Percentiles rank a stretch among this genome's conserved stretches.
These are phyloP conservation scores for Phytopythium oedochilum DNA, from an alignment of 352 stramenopile genomes.

Conservation along the genomic window DNA sequence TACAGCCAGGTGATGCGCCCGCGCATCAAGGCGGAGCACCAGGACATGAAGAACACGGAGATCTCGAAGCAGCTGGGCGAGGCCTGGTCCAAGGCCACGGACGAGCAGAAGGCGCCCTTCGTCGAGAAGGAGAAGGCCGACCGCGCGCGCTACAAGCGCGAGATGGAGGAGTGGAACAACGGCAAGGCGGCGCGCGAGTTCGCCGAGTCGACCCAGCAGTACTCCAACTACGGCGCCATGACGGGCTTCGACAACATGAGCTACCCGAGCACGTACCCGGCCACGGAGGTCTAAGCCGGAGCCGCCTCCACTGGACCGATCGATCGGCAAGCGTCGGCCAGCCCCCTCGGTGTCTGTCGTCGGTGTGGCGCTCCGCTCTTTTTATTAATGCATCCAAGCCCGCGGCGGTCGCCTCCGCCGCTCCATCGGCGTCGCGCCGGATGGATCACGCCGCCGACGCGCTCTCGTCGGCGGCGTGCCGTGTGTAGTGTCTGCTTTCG, in stretches of 20 bases:
- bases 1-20: conserved; percentile 90
- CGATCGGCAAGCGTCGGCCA: background rate
- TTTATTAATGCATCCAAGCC: conserved; percentile 6
- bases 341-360: background rate
- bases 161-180: conserved; percentile 92
- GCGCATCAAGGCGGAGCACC: conserved; percentile 89
- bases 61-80: conserved; percentile 94
- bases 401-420: background rate
- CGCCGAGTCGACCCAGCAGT: conserved; percentile 80
- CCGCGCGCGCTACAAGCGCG: conserved; percentile 90
- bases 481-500: background rate
- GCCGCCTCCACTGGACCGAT: background rate
- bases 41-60: conserved; percentile 95
- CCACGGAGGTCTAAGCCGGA: conserved; percentile 46
- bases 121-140: conserved; percentile 91
- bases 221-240: conserved; percentile 73
- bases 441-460: background rate
- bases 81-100: conserved; percentile 88
- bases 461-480: background rate
- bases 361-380: background rate
- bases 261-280: conserved; percentile 70
- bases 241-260: conserved; percentile 79
- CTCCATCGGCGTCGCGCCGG: background rate
- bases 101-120: conserved; percentile 89
- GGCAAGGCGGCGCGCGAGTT: conserved; percentile 80